Evolutionary conservation across 1,284 basidiomycete species (phyloP).

Genomic region (Sanghuangporus weigelae): DNA sequence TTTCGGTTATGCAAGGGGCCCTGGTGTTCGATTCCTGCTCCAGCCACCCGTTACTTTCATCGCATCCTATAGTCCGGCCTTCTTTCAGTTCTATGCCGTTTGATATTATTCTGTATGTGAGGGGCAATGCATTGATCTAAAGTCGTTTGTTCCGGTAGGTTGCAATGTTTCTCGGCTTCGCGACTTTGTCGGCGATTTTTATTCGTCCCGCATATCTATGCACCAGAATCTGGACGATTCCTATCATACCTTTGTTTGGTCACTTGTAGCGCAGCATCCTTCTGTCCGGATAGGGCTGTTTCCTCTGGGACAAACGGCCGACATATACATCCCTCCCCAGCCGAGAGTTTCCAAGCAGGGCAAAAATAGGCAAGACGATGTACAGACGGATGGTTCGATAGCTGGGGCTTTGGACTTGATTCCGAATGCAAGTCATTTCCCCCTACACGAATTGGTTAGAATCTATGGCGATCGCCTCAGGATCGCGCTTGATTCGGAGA

Average conservation of each 20-base stretch:
- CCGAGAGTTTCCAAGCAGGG: conserved; percentile 57
- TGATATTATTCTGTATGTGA: background rate
- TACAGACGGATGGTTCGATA: conserved; percentile 35
- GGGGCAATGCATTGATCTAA: conserved; percentile 3
- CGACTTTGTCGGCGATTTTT: conserved; percentile 65
- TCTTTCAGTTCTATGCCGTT: background rate
- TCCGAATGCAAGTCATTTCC: conserved; percentile 43
- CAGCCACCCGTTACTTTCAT: conserved; percentile 9
- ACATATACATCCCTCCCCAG: conserved; percentile 75
- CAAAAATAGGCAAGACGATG: conserved; percentile 47
- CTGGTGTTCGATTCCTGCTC: conserved; percentile 22
- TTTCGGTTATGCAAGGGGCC: background rate
- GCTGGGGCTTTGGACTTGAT: conserved; percentile 43
- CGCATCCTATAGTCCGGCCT: background rate
- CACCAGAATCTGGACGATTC: conserved; percentile 62
- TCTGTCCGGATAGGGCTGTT: conserved; percentile 65
- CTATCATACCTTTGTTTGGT: conserved; percentile 80
- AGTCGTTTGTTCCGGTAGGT: conserved; percentile 37
- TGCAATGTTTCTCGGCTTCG: conserved; percentile 63
- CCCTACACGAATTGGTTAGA: conserved; percentile 48
- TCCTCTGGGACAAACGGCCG: conserved; percentile 48
- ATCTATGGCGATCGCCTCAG: conserved; percentile 60
- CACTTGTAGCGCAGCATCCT: conserved; percentile 64
- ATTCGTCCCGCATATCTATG: conserved; percentile 36
- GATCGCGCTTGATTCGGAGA: conserved; percentile 69